Conservation (phyloP, 768 basidiomycete species). For the Mycena indigotica region DNA sequence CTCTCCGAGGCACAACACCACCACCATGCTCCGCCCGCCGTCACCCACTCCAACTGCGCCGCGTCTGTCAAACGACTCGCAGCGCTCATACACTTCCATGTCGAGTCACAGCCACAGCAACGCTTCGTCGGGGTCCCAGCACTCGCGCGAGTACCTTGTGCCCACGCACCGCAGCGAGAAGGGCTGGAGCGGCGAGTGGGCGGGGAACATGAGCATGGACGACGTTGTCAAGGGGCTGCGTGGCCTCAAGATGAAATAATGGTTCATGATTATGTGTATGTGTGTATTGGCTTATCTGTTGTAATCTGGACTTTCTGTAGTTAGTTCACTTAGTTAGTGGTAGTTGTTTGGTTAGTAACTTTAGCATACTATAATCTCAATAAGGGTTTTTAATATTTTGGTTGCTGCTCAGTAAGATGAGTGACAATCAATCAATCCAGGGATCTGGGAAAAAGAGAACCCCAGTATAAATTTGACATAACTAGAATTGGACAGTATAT, state of each 20-base stretch:
- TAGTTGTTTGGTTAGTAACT: too few species aligned
- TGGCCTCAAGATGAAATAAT: background rate
- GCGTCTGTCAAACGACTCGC: background rate
- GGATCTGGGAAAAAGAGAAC: too few species aligned
- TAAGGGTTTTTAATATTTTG: too few species aligned
- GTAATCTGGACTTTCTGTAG: too few species aligned
- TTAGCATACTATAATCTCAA: too few species aligned
- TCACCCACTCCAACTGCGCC: background rate
- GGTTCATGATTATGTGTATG: too few species aligned
- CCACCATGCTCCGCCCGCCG: background rate
- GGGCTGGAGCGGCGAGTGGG: constrained; percentile 2
- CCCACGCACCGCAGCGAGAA: background rate
- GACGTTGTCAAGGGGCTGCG: constrained; percentile 1
- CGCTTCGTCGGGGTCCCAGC: background rate
- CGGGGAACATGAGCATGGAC: background rate
- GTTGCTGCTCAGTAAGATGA: too few species aligned
- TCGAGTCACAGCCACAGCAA: background rate
- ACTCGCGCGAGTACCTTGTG: background rate
- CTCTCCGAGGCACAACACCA: background rate
- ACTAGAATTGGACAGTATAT: too few species aligned
- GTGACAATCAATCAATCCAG: too few species aligned
- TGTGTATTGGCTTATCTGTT: too few species aligned
- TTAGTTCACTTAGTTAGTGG: too few species aligned
- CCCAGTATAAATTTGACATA: too few species aligned
- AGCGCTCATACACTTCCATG: background rate